phyloP scores from a whole-genome alignment of 352 stramenopile species.

The Phytopythium delawarense region DNA sequence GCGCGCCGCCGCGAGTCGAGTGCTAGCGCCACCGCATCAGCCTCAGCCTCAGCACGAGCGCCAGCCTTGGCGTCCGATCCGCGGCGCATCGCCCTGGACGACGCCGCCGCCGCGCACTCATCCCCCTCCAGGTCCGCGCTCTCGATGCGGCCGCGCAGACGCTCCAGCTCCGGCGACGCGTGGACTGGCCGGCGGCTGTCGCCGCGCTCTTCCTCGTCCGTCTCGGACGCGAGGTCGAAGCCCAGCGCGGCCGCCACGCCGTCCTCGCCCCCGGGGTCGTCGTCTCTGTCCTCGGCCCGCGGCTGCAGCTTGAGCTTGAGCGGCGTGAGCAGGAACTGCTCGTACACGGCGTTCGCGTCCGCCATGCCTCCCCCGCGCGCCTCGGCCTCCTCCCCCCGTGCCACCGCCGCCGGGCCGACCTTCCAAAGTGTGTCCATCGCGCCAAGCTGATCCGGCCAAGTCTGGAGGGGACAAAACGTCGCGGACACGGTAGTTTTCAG shows the following conservation, averaged over 20 bases:
- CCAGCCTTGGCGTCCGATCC: neutral
- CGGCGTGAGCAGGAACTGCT: conserved; percentile 39
- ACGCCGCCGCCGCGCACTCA: neutral
- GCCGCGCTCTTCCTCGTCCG: conserved; percentile 7
- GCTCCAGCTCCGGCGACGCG: conserved; percentile 25
- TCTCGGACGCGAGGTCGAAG: conserved; percentile 9
- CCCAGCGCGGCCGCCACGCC: neutral
- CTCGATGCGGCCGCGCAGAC: conserved; percentile 18
- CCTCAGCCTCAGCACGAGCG: no score
- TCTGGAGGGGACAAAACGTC: neutral
- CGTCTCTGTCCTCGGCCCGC: neutral
- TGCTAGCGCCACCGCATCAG: neutral
- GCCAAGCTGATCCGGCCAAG: neutral
- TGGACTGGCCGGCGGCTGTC: conserved; percentile 6
- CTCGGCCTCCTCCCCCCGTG: neutral
- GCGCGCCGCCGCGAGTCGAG: neutral
- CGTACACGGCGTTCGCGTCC: conserved; percentile 33
- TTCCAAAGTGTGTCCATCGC: conserved; percentile 4
- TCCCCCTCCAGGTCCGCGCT: conserved; percentile 1
- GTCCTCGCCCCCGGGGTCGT: neutral
- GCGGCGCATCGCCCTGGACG: neutral
- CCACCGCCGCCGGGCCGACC: neutral
- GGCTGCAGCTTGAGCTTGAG: conserved; percentile 29
- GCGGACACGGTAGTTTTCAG: neutral
- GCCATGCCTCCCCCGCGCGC: conserved; percentile 12